These are phyloP conservation scores for Stephanodiscus minutulus DNA, from an alignment of 108 stramenopile species.

Conservation along the genomic window DNA sequence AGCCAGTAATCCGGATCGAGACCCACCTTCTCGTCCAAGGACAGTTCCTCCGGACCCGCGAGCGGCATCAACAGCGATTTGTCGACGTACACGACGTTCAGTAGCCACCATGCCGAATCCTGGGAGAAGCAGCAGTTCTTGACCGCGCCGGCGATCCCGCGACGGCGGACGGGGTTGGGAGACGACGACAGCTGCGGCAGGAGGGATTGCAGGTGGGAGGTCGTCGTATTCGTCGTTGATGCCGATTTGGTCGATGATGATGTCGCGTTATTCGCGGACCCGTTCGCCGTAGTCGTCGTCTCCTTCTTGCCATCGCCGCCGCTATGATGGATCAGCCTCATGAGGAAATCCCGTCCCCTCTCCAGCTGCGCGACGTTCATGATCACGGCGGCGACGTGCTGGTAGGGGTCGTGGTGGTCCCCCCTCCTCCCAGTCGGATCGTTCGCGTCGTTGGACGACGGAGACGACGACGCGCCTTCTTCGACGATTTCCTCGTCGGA, in stretches of 20 bases:
- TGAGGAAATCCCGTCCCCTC: slow-evolving; percentile 69
- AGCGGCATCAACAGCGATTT: slow-evolving; percentile 69
- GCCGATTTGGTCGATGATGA: too few relatives aligned
- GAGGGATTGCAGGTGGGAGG: slow-evolving; percentile 61
- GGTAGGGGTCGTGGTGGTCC: slow-evolving; percentile 71
- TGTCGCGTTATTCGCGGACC: too few relatives aligned
- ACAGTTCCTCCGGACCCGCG: slow-evolving; percentile 86
- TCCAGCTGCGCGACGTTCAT: slow-evolving; percentile 89
- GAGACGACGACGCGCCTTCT: slow-evolving; percentile 23
- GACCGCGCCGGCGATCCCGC: slow-evolving; percentile 80
- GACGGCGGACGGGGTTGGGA: slow-evolving; percentile 73
- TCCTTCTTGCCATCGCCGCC: too few relatives aligned
- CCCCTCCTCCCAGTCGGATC: slow-evolving; percentile 13
- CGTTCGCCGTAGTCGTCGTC: too few relatives aligned
- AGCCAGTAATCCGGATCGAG: slow-evolving; percentile 90
- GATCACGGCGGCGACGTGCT: slow-evolving; percentile 84
- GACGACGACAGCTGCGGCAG: slow-evolving; percentile 56
- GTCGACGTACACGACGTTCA: slow-evolving; percentile 67
- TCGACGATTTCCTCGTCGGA: slow-evolving; percentile 38
- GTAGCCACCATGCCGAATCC: slow-evolving; percentile 85
- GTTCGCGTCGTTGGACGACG: slow-evolving; percentile 24
- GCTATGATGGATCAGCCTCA: slow-evolving; percentile 49
- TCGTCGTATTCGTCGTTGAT: slow-evolving; percentile 3
- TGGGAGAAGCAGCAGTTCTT: slow-evolving; percentile 86
- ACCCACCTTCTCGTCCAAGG: slow-evolving; percentile 81